Conservation (phyloP, 768 basidiomycete species). For the Asterophora parasitica region DNA sequence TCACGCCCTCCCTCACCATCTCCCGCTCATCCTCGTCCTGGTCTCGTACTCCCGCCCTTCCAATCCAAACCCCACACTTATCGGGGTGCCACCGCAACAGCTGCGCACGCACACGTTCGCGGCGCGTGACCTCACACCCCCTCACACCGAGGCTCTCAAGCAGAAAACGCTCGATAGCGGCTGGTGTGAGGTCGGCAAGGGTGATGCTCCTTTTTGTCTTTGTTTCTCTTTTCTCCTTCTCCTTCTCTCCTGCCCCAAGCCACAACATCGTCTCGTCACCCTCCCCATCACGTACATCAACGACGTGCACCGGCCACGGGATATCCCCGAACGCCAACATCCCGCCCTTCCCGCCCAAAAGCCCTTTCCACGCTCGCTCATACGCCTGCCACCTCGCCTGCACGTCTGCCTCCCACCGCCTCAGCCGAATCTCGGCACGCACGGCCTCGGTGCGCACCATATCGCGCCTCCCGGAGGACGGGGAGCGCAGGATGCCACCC, state of each 20-base stretch:
- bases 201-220: too few relatives aligned
- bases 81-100: conserved; percentile 69
- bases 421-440: conserved; percentile 40
- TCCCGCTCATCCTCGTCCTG: conserved; percentile 32
- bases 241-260: too few relatives aligned
- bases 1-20: conserved; percentile 41
- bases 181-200: conserved; percentile 30
- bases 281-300: neutral
- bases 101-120: conserved; percentile 53
- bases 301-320: conserved; percentile 52
- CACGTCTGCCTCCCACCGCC: conserved; percentile 36
- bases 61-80: conserved; percentile 26
- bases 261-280: neutral
- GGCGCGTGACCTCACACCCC: conserved; percentile 35
- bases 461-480: conserved; percentile 41
- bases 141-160: conserved; percentile 40
- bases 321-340: conserved; percentile 44
- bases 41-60: conserved; percentile 37
- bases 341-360: conserved; percentile 21
- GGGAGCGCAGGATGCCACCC: conserved; percentile 51
- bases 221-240: too few relatives aligned
- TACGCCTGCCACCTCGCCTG: conserved; percentile 47
- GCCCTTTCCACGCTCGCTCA: conserved; percentile 44
- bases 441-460: conserved; percentile 44
- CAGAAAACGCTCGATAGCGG: conserved; percentile 46